Conservation (phyloP, 139 green algal species). For the Chlorella sp. region DNA sequence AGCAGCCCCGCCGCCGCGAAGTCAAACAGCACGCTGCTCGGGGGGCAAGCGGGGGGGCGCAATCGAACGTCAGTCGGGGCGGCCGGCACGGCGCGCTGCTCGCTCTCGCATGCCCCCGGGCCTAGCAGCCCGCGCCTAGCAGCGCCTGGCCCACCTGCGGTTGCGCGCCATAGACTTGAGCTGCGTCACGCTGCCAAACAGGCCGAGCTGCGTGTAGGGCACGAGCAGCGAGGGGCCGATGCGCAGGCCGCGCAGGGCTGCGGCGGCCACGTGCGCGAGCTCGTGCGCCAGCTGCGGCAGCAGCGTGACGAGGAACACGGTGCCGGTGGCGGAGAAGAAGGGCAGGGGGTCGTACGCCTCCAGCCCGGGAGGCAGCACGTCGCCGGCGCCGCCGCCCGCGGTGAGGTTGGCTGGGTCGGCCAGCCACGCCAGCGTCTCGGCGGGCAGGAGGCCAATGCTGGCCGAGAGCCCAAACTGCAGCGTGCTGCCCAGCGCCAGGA, state of each 20-base stretch:
- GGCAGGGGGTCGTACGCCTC: slow-evolving; percentile 73
- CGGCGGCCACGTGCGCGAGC: slow-evolving; percentile 67
- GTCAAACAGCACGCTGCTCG: slow-evolving; percentile 84
- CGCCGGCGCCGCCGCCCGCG: slow-evolving; percentile 21
- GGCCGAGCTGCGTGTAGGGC: slow-evolving; percentile 87
- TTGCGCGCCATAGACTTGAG: slow-evolving; percentile 68
- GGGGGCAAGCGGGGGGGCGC: too few relatives aligned
- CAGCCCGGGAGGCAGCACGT: slow-evolving; percentile 66
- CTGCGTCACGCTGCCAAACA: slow-evolving; percentile 91
- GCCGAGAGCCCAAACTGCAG: slow-evolving; percentile 78
- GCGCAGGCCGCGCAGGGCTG: slow-evolving; percentile 59
- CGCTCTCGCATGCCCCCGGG: too few relatives aligned
- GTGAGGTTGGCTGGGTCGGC: slow-evolving; percentile 70
- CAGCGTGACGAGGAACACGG: slow-evolving; percentile 42
- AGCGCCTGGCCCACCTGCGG: too few relatives aligned
- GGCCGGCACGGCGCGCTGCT: too few relatives aligned
- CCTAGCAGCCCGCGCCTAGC: too few relatives aligned
- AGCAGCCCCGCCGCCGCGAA: slow-evolving; percentile 73
- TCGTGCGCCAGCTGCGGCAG: slow-evolving; percentile 79
- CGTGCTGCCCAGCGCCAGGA: slow-evolving; percentile 70
- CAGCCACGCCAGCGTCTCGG: slow-evolving; percentile 83
- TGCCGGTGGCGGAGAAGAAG: slow-evolving; percentile 73
- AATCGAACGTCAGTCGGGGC: too few relatives aligned
- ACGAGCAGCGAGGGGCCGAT: slow-evolving; percentile 87
- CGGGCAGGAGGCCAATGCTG: slow-evolving; percentile 78